phyloP scores from a whole-genome alignment of 139 green algal genomes.

The Bryopsis sp. region DNA sequence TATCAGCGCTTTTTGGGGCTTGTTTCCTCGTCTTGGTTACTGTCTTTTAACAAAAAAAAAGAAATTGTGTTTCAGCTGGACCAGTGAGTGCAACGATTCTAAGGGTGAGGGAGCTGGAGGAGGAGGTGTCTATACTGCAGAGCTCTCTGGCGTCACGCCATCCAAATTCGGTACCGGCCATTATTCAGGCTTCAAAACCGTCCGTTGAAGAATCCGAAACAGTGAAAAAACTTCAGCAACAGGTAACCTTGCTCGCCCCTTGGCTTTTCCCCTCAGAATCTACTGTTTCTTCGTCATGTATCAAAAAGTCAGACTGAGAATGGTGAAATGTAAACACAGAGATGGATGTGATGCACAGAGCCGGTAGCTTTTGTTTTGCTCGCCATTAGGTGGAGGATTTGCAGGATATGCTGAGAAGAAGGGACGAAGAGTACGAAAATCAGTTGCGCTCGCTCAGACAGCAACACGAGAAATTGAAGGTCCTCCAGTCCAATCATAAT shows the following conservation, averaged over 20 bases:
- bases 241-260: no score
- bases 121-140: background rate
- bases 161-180: background rate
- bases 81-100: background rate
- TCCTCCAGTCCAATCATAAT: background rate
- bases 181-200: background rate
- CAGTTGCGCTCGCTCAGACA: background rate
- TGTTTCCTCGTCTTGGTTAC: no score
- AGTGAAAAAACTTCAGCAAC: no score
- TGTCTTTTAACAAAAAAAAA: background rate
- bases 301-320: no score
- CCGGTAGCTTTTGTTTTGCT: background rate
- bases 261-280: no score
- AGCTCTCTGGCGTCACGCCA: background rate
- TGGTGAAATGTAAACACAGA: no score
- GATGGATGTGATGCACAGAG: no score
- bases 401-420: background rate
- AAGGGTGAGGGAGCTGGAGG: background rate
- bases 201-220: background rate
- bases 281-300: no score
- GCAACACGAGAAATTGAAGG: background rate
- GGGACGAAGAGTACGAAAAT: background rate
- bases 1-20: no score
- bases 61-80: background rate
- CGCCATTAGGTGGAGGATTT: background rate